Percentiles rank a stretch among this genome's conserved stretches.
phyloP scores from a whole-genome alignment of 2,329 filamentous ascomycete genomes.

The Helotiales sp. region DNA sequence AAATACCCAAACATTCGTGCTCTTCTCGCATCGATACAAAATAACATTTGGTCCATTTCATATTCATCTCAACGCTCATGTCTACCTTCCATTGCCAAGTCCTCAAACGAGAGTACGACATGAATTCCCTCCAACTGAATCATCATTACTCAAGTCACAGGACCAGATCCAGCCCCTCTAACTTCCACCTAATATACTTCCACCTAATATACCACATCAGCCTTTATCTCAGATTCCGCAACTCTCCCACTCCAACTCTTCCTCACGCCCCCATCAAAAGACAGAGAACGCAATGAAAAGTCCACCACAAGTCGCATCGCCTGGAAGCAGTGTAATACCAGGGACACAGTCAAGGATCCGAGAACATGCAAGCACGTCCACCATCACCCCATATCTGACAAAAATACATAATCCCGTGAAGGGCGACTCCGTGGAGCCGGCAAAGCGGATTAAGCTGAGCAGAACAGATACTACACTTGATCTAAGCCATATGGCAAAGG shows the following conservation, averaged over 20 bases:
- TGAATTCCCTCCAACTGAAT: not conserved
- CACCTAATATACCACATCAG: not conserved
- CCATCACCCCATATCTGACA: constrained; percentile 56
- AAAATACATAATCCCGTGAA: constrained; percentile 54
- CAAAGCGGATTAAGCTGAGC: constrained; percentile 70
- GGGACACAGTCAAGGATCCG: constrained; percentile 66
- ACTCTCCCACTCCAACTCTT: constrained; percentile 47
- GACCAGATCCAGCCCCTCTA: not conserved
- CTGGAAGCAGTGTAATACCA: constrained; percentile 75
- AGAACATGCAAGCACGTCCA: constrained; percentile 69
- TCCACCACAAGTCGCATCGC: constrained; percentile 60
- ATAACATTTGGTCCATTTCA: no score
- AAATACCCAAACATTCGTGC: no score
- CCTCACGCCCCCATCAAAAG: constrained; percentile 60
- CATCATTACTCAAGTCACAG: no score
- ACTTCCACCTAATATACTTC: not conserved
- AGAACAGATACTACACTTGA: constrained; percentile 73
- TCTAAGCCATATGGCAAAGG: constrained; percentile 53
- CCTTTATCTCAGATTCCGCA: no score
- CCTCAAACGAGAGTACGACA: not conserved
- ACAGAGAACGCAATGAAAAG: constrained; percentile 59
- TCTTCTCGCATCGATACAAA: no score
- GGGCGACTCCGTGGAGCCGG: constrained; percentile 31
- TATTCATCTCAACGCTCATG: not conserved
- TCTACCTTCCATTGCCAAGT: not conserved